These are phyloP conservation scores for Globisporangium cederbergense DNA, from an alignment of 352 stramenopile genomes.

Conservation along the genomic window DNA sequence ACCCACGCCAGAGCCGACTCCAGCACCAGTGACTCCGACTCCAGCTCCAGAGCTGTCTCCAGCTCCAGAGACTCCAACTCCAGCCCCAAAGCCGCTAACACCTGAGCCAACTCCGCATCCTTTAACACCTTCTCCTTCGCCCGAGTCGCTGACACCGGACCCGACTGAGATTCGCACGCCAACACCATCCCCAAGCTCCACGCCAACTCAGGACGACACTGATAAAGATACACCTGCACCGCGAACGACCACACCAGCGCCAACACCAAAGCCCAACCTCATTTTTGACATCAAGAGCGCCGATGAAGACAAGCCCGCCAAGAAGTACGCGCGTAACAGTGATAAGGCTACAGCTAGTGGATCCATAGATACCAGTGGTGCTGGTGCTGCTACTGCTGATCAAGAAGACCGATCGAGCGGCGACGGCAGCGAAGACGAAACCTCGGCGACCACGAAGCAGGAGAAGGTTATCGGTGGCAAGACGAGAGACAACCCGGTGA, in stretches of 20 bases:
- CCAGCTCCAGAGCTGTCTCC: neutral
- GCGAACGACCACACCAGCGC: neutral
- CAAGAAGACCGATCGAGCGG: neutral
- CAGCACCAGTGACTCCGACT: neutral
- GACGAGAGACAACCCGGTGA: slow-evolving; percentile 40
- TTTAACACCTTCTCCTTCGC: neutral
- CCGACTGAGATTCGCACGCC: neutral
- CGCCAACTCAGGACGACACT: neutral
- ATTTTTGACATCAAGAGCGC: slow-evolving; percentile 16
- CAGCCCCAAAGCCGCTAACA: neutral
- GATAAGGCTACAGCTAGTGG: neutral
- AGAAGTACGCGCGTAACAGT: slow-evolving; percentile 15
- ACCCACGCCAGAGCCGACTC: slow-evolving; percentile 3
- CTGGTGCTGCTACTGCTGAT: neutral
- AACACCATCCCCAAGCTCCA: neutral
- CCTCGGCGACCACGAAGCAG: neutral
- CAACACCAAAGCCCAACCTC: slow-evolving; percentile 13
- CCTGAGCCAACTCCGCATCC: neutral
- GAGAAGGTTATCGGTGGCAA: slow-evolving; percentile 42
- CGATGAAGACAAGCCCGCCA: slow-evolving; percentile 4
- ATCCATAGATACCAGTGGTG: neutral
- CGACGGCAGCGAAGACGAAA: neutral
- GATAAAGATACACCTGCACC: neutral
- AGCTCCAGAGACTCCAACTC: neutral
- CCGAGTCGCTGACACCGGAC: neutral